Base-by-base conservation (phyloP, 2,329 filamentous ascomycete genomes). In the Ceratocystis cacaofunesta region DNA sequence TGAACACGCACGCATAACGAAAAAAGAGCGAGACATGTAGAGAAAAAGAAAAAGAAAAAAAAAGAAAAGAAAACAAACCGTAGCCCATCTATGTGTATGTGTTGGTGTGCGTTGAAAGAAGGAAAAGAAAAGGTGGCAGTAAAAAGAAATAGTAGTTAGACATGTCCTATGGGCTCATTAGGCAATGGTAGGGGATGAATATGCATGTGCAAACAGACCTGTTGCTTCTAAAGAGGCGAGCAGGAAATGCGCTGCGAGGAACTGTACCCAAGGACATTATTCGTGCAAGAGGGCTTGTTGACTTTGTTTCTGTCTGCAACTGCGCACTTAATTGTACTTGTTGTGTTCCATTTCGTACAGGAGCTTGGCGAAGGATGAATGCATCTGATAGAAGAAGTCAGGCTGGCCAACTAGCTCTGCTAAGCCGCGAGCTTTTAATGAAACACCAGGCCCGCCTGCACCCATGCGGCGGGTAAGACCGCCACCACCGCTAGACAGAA, bases 341-440 rank as follows among this genome's bases (percentile, higher is more conserved):
- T 66, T 67, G 46, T 65, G 52, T 17, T 80, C 79, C 32, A 85
- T 76, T 72, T 86, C 82, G 17, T 85, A 76, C 63, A 87, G 74
- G 50, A 88, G 75, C 70, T 80, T 78, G 30, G 87, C 85, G 71
- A 88, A 88, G 68, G 79, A 78, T 48, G 79, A 76, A 72, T 88
- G 85, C 68, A 88, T 74, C 74, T 86, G 81, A 65, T 87, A 82
- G 69, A 88, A 88, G 70, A 88, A 85, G 71, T 87, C 85, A 3
- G 85, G 84, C 69, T 83, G 76, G 22, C 85, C 85, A 32, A 86
- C 82, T 50, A 88, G 76, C 73, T 88, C 85, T 0, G 85, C 83
- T 61, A 88, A 75, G 2, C 85, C 84, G 50, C 83, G 79, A 48
- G 83, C 79, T 69, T 81, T 84, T 52, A 81, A 77, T 25, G 80